Evolutionary conservation across 768 basidiomycete species (phyloP), one percentile per base, ranked within the genome.

Genomic region (Lactifluus hygrophoroides): DNA sequence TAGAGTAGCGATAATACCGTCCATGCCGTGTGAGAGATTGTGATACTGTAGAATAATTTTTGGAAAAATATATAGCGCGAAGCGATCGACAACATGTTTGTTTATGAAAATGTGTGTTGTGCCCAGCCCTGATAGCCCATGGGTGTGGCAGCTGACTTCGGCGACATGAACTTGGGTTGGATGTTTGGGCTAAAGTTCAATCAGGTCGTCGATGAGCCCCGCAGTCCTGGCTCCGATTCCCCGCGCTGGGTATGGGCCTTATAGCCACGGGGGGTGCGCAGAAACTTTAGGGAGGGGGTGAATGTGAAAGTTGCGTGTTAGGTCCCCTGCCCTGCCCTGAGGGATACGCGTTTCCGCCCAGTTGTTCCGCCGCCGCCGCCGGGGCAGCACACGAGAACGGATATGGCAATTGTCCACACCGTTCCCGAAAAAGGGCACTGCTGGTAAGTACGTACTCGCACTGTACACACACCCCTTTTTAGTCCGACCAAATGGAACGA

Each of bases 61-160:
- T n/a, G n/a, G n/a, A n/a, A n/a, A n/a, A n/a, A n/a, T n/a, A n/a
- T n/a, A n/a, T n/a, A n/a, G n/a, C n/a, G n/a, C n/a, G 42, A 50
- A 51, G 42, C 56, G 56, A 57, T 57, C 56, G 56, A 40, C 50
- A 51, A 32, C n/a, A 34, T n/a, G 48, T 32, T n/a, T n/a, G n/a
- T n/a, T n/a, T n/a, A n/a, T 37, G 34, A 28, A 34, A 40, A 27
- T 34, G 42, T 32, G n/a, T n/a, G n/a, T n/a, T n/a, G n/a, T n/a
- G n/a, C n/a, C n/a, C n/a, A n/a, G n/a, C n/a, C n/a, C 28, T 50
- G 50, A 42, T 48, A 57, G 48, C 56, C 48, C n/a, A n/a, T n/a
- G n/a, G n/a, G n/a, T n/a, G n/a, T n/a, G n/a, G n/a, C 56, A 57
- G 48, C 56, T 57, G 56, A 57, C 48, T 56, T 57, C 23, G 55